Evolutionary conservation across 169 alveolate genomes (phyloP).

Genomic region (Cryptosporidium parvum): DNA sequence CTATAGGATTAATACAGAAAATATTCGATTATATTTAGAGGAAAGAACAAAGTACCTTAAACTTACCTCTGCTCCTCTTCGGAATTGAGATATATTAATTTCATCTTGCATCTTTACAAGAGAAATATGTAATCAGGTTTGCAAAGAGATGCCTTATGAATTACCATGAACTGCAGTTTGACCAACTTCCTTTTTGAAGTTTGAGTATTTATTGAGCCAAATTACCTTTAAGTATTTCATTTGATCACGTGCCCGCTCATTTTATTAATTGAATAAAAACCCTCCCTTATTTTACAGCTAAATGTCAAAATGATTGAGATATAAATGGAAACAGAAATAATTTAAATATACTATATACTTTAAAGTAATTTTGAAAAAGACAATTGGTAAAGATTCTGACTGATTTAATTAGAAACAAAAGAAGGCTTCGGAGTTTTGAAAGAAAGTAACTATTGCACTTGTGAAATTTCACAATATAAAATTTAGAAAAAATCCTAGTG

Average conservation of each 20-base stretch:
- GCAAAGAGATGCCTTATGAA: background rate
- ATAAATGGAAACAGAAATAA: background rate
- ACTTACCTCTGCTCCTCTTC: constrained; percentile 75
- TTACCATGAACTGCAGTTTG: constrained; percentile 12
- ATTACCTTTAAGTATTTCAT: background rate
- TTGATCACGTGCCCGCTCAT: constrained; percentile 24
- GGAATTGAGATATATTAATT: constrained; percentile 36
- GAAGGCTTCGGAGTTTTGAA: too few species aligned
- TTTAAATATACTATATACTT: background rate
- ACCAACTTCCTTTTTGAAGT: background rate
- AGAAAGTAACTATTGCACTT: too few species aligned
- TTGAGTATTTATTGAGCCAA: background rate
- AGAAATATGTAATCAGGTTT: background rate
- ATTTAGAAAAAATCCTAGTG: background rate
- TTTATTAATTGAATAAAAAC: background rate
- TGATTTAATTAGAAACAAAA: background rate
- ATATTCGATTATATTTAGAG: background rate
- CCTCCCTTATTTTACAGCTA: background rate
- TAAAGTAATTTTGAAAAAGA: background rate
- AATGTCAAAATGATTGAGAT: background rate
- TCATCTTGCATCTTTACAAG: constrained; percentile 49
- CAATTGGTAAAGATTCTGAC: background rate
- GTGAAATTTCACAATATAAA: background rate
- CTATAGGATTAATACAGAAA: constrained; percentile 8
- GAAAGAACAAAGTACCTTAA: too few species aligned